Evolutionary conservation across 139 green algal species (phyloP).

Genomic region (Protoeuglena noctilucae): DNA sequence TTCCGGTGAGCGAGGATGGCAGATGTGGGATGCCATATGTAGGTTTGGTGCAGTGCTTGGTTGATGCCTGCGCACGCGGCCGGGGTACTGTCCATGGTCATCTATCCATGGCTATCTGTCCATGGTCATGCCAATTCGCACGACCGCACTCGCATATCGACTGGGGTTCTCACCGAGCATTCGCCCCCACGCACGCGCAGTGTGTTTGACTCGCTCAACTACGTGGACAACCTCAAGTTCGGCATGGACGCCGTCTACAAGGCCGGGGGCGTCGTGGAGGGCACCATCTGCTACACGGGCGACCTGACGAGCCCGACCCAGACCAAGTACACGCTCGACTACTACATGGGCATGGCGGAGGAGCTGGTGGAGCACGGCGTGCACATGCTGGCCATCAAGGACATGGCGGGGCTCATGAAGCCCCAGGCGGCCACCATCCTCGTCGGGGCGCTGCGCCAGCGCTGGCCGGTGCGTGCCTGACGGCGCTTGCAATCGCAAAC

Average conservation of each 20-base stretch:
- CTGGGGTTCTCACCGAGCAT: too few relatives aligned
- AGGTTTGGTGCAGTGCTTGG: too few relatives aligned
- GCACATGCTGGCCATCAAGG: slow-evolving; percentile 76
- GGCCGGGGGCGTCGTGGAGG: slow-evolving; percentile 57
- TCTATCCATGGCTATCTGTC: too few relatives aligned
- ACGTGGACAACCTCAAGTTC: slow-evolving; percentile 74
- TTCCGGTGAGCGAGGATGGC: too few relatives aligned
- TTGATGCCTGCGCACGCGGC: too few relatives aligned
- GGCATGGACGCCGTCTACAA: slow-evolving; percentile 65
- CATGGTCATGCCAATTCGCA: too few relatives aligned
- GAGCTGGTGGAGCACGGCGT: slow-evolving; percentile 61
- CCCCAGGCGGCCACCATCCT: slow-evolving; percentile 63
- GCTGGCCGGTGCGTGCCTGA: too few relatives aligned
- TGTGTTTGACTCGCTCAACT: slow-evolving; percentile 50
- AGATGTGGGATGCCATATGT: too few relatives aligned
- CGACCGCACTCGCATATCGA: too few relatives aligned
- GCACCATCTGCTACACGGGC: slow-evolving; percentile 65
- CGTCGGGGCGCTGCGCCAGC: slow-evolving; percentile 45
- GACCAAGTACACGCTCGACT: slow-evolving; percentile 73
- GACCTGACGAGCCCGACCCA: slow-evolving; percentile 7
- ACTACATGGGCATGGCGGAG: slow-evolving; percentile 73
- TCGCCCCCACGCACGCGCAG: neutral
- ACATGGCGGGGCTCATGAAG: slow-evolving; percentile 58
- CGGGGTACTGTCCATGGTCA: too few relatives aligned
- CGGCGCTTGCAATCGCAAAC: too few relatives aligned